A percentile compares a stretch with the other conserved stretches of the same genome.
Evolutionary conservation across 495 filamentous ascomycete species (phyloP).

Genomic region (Neohortaea acidophila): DNA sequence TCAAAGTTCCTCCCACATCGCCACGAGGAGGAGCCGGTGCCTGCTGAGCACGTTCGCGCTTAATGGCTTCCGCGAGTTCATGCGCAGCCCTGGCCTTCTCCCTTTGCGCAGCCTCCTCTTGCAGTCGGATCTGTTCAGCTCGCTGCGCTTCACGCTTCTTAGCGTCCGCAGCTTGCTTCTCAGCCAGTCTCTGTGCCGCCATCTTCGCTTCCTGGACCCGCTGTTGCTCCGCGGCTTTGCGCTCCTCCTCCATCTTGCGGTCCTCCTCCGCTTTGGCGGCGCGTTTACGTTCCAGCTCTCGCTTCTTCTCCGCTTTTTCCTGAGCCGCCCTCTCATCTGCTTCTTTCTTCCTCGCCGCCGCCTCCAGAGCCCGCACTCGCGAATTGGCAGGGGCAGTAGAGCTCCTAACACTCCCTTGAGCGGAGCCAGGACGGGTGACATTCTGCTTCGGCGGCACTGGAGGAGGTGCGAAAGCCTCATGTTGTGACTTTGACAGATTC

Average conservation of each 20-base stretch:
- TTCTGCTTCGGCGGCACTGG: slow-evolving; percentile 35
- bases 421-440: slow-evolving; percentile 43
- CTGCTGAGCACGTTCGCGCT: slow-evolving; percentile 27
- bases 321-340: slow-evolving; percentile 64
- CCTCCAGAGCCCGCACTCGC: slow-evolving; percentile 39
- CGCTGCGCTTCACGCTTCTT: slow-evolving; percentile 40
- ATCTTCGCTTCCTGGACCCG: slow-evolving; percentile 47
- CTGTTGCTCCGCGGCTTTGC: slow-evolving; percentile 35
- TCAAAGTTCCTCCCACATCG: slow-evolving; percentile 37
- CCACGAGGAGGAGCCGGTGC: slow-evolving; percentile 27
- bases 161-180: slow-evolving; percentile 43
- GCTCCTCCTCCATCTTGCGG: slow-evolving; percentile 30
- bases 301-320: slow-evolving; percentile 63
- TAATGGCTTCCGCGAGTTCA: slow-evolving; percentile 29
- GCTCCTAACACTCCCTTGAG: slow-evolving; percentile 13
- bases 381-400: slow-evolving; percentile 47
- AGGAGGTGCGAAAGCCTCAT: slow-evolving; percentile 26
- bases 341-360: slow-evolving; percentile 62
- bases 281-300: slow-evolving; percentile 61
- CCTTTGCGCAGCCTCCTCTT: slow-evolving; percentile 15
- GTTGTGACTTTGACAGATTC: slow-evolving; percentile 22
- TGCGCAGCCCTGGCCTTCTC: slow-evolving; percentile 29
- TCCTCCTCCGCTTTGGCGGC: slow-evolving; percentile 44
- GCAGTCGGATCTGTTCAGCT: slow-evolving; percentile 16
- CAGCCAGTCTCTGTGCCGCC: slow-evolving; percentile 50